Percentiles rank a stretch among this genome's conserved stretches.
Conservation (phyloP, 2,329 filamentous ascomycete genomes). For the Sporothrix curviconia region DNA sequence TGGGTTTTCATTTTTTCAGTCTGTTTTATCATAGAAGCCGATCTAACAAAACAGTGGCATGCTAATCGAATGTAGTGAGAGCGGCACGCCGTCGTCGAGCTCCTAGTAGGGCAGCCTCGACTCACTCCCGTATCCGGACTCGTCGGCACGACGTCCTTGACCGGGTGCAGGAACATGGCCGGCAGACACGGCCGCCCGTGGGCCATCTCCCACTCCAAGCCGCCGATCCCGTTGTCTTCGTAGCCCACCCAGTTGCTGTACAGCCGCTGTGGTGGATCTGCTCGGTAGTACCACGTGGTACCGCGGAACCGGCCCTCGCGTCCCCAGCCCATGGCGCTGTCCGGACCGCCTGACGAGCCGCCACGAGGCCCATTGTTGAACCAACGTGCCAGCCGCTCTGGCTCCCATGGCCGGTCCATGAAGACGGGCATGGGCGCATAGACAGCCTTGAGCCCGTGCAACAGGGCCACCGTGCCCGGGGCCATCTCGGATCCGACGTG, state of each 20-base stretch:
- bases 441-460: constrained; percentile 73
- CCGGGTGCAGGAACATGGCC: constrained; percentile 51
- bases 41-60: too few species aligned
- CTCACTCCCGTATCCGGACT: constrained; percentile 37
- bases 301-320: constrained; percentile 51
- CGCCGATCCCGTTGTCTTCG: constrained; percentile 48
- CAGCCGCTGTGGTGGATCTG: constrained; percentile 49
- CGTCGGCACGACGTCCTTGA: constrained; percentile 52
- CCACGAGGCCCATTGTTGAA: constrained; percentile 55
- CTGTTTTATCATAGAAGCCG: too few species aligned
- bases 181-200: constrained; percentile 54
- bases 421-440: constrained; percentile 74
- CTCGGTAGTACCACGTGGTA: constrained; percentile 56
- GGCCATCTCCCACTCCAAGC: constrained; percentile 47
- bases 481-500: constrained; percentile 79
- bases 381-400: constrained; percentile 47
- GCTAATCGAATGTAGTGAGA: too few species aligned
- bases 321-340: constrained; percentile 54
- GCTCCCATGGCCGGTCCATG: constrained; percentile 67
- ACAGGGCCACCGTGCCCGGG: constrained; percentile 62
- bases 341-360: constrained; percentile 43
- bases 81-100: too few species aligned
- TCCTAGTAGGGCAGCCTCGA: constrained; percentile 34
- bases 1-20: too few species aligned
- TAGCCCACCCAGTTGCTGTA: constrained; percentile 61